phyloP scores from a whole-genome alignment of 2,329 filamentous ascomycete genomes.

The Neophaeococcomyces aloes region DNA sequence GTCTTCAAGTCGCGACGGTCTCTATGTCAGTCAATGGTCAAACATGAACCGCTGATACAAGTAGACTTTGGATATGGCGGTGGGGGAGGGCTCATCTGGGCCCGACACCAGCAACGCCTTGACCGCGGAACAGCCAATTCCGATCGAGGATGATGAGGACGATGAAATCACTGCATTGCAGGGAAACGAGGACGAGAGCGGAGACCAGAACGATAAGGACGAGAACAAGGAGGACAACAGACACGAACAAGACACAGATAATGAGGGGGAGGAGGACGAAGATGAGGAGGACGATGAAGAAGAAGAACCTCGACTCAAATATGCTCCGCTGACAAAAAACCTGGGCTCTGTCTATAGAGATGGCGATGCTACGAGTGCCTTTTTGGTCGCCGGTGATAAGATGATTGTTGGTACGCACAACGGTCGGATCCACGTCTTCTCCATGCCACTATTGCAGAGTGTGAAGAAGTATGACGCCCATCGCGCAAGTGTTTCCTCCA shows the following conservation, averaged over 20 bases:
- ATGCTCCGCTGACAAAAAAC: conserved; percentile 72
- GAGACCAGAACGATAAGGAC: conserved; percentile 6
- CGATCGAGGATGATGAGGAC: neutral
- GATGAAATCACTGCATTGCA: neutral
- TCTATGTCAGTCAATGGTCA: neutral
- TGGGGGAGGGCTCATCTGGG: conserved; percentile 23
- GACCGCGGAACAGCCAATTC: neutral
- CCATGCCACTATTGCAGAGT: conserved; percentile 68
- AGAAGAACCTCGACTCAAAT: conserved; percentile 90
- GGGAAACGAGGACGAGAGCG: conserved; percentile 7
- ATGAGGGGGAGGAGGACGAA: conserved; percentile 48
- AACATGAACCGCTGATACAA: conserved; percentile 4
- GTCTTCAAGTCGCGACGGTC: neutral
- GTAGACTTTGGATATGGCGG: conserved; percentile 18
- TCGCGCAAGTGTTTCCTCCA: conserved; percentile 75
- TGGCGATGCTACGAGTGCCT: conserved; percentile 86
- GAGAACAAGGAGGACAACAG: conserved; percentile 25
- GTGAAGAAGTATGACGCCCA: conserved; percentile 86
- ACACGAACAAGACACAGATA: conserved; percentile 8
- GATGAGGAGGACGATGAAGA: conserved; percentile 77
- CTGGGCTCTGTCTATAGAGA: conserved; percentile 78
- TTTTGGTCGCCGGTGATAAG: conserved; percentile 86
- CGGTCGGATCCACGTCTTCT: conserved; percentile 85
- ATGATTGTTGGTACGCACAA: conserved; percentile 96
- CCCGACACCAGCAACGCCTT: conserved; percentile 14